These are phyloP conservation scores for Perilla frutescens DNA, from an alignment of 257 asterid species.

Conservation along the genomic window DNA sequence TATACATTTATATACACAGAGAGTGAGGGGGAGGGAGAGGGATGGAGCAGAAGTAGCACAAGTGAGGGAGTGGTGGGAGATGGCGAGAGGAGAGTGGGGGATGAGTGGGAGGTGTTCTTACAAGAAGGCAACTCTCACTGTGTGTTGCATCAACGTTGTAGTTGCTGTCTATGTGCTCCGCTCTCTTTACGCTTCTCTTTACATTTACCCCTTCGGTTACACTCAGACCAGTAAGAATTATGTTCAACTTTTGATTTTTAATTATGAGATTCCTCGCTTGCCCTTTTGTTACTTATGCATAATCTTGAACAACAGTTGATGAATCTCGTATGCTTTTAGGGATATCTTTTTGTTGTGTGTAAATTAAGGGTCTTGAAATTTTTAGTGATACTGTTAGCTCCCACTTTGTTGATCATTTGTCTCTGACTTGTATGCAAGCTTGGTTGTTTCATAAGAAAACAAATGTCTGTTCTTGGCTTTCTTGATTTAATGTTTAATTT, in stretches of 20 bases:
- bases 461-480: background rate
- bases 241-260: slow-evolving; percentile 15
- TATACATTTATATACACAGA: background rate
- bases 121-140: slow-evolving; percentile 69
- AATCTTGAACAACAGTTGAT: slow-evolving; percentile 9
- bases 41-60: slow-evolving; percentile 62
- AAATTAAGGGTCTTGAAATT: background rate
- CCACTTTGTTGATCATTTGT: slow-evolving; percentile 14
- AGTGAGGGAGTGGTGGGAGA: slow-evolving; percentile 40
- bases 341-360: background rate
- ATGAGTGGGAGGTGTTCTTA: slow-evolving; percentile 72
- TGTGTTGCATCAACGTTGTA: slow-evolving; percentile 73
- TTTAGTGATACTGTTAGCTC: background rate
- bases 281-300: slow-evolving; percentile 30
- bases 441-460: background rate
- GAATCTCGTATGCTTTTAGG: slow-evolving; percentile 32
- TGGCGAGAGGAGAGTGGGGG: slow-evolving; percentile 86
- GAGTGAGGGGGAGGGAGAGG: slow-evolving; percentile 33
- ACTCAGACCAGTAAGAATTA: slow-evolving; percentile 52
- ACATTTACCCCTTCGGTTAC: slow-evolving; percentile 61
- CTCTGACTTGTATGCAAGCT: background rate
- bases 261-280: slow-evolving; percentile 20
- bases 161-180: slow-evolving; percentile 83
- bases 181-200: slow-evolving; percentile 72
- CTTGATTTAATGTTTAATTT: background rate